Evolutionary conservation across 2,329 filamentous ascomycete genomes (phyloP).

Genomic region (Fusarium sp.): DNA sequence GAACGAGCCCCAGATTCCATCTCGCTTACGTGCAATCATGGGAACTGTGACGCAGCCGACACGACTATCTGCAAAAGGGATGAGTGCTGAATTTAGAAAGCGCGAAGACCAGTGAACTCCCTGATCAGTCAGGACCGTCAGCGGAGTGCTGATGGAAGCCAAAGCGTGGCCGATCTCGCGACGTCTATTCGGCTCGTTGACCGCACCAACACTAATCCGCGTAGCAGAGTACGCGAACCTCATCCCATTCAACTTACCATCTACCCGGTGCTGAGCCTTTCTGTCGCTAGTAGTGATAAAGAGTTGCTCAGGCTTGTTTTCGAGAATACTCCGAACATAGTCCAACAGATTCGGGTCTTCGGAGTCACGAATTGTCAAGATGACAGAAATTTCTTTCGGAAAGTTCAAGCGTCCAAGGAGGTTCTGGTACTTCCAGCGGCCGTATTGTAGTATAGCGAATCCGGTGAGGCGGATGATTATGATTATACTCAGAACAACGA

Average conservation of each 20-base stretch:
- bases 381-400: neutral
- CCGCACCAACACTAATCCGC: constrained; percentile 25
- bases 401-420: accelerated
- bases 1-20: neutral
- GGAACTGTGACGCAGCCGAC: constrained; percentile 23
- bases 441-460: neutral
- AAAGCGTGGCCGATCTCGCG: constrained; percentile 29
- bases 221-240: neutral
- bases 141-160: neutral
- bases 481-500: neutral
- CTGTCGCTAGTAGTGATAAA: neutral
- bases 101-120: constrained; percentile 9
- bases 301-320: constrained; percentile 3
- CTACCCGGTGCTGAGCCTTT: neutral
- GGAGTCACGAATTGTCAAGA: constrained; percentile 11
- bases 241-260: neutral
- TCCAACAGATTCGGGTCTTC: neutral
- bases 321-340: constrained; percentile 9
- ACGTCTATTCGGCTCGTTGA: constrained; percentile 23
- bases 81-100: constrained; percentile 13
- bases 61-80: constrained; percentile 2
- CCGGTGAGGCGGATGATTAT: neutral
- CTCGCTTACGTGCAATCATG: neutral
- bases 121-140: constrained; percentile 30
- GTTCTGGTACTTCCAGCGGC: neutral